These are phyloP conservation scores for Oryza longistaminata DNA, from an alignment of 176 grass and related monocot genomes.

Conservation along the genomic window DNA sequence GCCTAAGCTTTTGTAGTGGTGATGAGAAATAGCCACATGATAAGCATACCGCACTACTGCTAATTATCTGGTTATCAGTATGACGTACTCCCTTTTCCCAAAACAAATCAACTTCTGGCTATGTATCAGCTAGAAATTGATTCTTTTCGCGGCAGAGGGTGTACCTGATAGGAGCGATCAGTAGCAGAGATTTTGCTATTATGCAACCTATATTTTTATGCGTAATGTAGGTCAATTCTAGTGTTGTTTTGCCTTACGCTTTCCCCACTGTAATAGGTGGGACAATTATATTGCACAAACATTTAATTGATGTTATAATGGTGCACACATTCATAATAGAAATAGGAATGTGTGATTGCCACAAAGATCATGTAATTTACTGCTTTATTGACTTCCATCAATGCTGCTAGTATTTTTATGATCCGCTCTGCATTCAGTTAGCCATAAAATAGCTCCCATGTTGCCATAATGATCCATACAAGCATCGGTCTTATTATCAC, in stretches of 20 bases:
- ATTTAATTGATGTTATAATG: slow-evolving; percentile 6
- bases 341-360: background rate
- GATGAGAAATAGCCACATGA: background rate
- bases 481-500: slow-evolving; percentile 12
- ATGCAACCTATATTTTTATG: background rate
- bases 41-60: background rate
- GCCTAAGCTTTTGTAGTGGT: background rate
- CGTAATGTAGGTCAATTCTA: background rate
- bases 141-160: no score
- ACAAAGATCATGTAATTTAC: background rate
- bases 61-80: background rate
- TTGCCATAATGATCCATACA: slow-evolving; percentile 14
- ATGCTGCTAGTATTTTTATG: background rate
- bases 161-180: background rate
- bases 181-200: no score
- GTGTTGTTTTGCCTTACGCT: background rate
- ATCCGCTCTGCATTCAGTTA: slow-evolving; percentile 8
- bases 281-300: background rate
- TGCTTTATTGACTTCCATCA: background rate
- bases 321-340: background rate
- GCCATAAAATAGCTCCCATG: background rate
- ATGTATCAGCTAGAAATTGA: background rate
- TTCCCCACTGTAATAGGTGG: background rate
- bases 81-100: no score
- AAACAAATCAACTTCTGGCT: no score